These are phyloP conservation scores for Ogataea hybrid DNA, from an alignment of 1,139 yeast genomes.

Conservation along the genomic window DNA sequence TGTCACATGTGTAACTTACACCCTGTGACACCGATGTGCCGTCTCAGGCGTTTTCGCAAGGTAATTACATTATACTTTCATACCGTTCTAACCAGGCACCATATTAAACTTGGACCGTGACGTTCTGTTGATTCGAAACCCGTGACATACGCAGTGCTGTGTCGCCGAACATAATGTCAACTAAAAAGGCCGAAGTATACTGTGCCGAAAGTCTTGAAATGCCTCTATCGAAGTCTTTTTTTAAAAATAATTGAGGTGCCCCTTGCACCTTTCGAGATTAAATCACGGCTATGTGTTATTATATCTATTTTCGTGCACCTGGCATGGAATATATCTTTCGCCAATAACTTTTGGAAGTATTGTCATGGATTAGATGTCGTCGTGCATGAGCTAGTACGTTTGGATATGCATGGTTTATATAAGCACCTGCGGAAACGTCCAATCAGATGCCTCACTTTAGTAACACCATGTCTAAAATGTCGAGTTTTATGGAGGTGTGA, in stretches of 20 bases:
- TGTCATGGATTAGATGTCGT: slow-evolving; percentile 1
- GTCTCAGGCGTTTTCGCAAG: slow-evolving; percentile 2
- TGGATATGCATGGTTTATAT: slow-evolving; percentile 2
- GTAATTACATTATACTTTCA: slow-evolving; percentile 1
- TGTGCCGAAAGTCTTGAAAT: slow-evolving; percentile 1
- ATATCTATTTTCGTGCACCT: slow-evolving; percentile 1
- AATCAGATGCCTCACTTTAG: slow-evolving; percentile 2
- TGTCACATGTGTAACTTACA: not conserved
- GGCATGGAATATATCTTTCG: slow-evolving; percentile 1
- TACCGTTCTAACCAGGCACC: slow-evolving; percentile 1
- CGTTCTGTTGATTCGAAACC: slow-evolving; percentile 2
- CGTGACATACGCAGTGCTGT: slow-evolving; percentile 1
- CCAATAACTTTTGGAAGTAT: slow-evolving; percentile 1
- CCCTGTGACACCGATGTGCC: slow-evolving; percentile 3
- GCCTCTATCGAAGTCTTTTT: slow-evolving; percentile 1
- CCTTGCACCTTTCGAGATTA: slow-evolving; percentile 2
- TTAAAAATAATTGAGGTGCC: slow-evolving; percentile 1
- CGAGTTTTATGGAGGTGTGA: slow-evolving; percentile 1
- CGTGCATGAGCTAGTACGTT: slow-evolving; percentile 2
- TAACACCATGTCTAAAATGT: slow-evolving; percentile 2
- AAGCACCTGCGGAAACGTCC: slow-evolving; percentile 3
- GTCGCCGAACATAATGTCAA: not conserved
- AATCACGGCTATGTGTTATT: slow-evolving; percentile 1
- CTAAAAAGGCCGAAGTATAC: slow-evolving; percentile 1
- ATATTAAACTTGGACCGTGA: slow-evolving; percentile 2